Evolutionary conservation across 2,329 filamentous ascomycete genomes (phyloP).

Genomic region (Pyrenochaeta sp.): DNA sequence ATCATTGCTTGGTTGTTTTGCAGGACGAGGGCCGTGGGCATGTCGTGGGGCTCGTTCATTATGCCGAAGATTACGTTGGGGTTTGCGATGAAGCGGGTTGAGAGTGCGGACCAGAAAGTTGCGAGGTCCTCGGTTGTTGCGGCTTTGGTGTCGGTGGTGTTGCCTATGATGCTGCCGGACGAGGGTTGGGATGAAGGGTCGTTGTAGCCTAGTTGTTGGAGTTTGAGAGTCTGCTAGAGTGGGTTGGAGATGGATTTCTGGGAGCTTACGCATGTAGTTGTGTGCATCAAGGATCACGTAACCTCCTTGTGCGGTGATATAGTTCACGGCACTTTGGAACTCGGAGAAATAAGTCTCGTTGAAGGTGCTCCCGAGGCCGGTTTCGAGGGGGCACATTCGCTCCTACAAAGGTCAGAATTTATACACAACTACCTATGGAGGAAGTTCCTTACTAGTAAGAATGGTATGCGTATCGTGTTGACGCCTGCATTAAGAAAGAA

Average conservation of each 20-base stretch:
- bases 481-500: conserved; percentile 26
- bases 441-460: conserved; percentile 44
- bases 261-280: conserved; percentile 56
- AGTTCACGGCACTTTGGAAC: conserved; percentile 59
- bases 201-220: conserved; percentile 51
- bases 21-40: conserved; percentile 57
- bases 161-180: conserved; percentile 60
- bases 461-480: conserved; percentile 58
- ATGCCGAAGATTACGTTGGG: conserved; percentile 61
- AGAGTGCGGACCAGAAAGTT: conserved; percentile 61
- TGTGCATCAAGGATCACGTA: conserved; percentile 62
- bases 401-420: conserved; percentile 38
- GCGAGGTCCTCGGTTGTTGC: conserved; percentile 59
- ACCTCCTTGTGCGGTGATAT: conserved; percentile 57
- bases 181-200: conserved; percentile 60
- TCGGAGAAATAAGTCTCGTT: conserved; percentile 60
- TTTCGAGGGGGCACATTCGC: conserved; percentile 59
- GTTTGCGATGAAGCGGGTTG: conserved; percentile 52
- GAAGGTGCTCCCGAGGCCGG: conserved; percentile 59
- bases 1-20: conserved; percentile 60
- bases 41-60: conserved; percentile 62
- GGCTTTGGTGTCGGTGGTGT: conserved; percentile 54
- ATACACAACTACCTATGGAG: background rate
- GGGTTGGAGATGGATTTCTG: background rate
- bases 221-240: background rate